Evolutionary conservation across 257 asterid genomes (phyloP), one percentile per base, ranked within the genome.

Genomic region (Coffea canephora): DNA sequence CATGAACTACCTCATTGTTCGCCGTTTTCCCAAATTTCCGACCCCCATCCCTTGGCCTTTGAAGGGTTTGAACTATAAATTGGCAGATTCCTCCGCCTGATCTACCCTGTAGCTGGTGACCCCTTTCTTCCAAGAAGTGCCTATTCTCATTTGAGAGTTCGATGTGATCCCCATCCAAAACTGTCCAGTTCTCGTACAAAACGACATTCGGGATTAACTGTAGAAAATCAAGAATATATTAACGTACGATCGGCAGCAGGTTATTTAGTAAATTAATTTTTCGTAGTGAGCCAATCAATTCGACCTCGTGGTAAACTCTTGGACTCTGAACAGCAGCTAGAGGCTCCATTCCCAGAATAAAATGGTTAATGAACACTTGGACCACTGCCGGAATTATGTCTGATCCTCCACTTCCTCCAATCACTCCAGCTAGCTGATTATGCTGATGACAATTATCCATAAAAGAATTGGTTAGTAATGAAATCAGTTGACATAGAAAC

Each of bases 331-430:
- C 93, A 55, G 99, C 92, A 16, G 85, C 87, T 74, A 91, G 80
- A 46, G 99, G 98, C 54, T 93, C 90, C 90, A 93, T 92, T 31
- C 92, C 97, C 8, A 91, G 77, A 19, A 95, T 23, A 78, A 95
- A 93, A 88, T 93, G 96, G 92, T 95, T 93, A 34, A 95, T 73
- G 84, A 93, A 92, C 76, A 95, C 97, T 77, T 95, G 99, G 25
- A 85, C 71, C 23, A 95, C 97, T 18, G 94, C 97, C 7, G 94
- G 94, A 74, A 95, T 91, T 34, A 95, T 95, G 82, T 88, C 69
- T n/a, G 87, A 34, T 71, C 99, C 99, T 23, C 99, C 99, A 79
- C 97, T 90, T 52, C 96, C 98, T 4, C 99, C 99, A 41, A 93
- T 82, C 23, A 90, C 98, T 82, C 98, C 98, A 13, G 87, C 98